Evolutionary conservation across 805 yeast species (phyloP).

Genomic region (Kregervanrija pseudodelftensis): DNA sequence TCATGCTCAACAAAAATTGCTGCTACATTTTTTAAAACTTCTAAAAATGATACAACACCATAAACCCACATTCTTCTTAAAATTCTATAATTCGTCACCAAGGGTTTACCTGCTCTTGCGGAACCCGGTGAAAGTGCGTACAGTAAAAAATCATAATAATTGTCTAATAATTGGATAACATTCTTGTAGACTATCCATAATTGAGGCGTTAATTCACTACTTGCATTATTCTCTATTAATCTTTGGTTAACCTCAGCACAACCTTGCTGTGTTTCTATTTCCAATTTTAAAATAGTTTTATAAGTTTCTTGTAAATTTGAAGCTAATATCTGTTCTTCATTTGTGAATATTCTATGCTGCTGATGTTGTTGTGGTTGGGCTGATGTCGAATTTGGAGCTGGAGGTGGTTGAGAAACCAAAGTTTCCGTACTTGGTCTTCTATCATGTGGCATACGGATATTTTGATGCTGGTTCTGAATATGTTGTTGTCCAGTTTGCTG

Average conservation of each 20-base stretch:
- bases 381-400: conserved; percentile 3
- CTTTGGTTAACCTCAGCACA: conserved; percentile 53
- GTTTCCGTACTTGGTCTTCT: conserved; percentile 24
- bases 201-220: conserved; percentile 48
- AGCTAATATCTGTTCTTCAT: conserved; percentile 60
- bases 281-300: conserved; percentile 58
- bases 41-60: conserved; percentile 75
- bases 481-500: conserved; percentile 6
- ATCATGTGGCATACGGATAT: conserved; percentile 1
- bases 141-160: conserved; percentile 64
- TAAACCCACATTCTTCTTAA: conserved; percentile 81
- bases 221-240: conserved; percentile 37
- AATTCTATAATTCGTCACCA: conserved; percentile 69
- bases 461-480: conserved; percentile 4
- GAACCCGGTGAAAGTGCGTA: conserved; percentile 62
- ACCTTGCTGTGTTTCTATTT: conserved; percentile 62
- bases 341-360: conserved; percentile 28
- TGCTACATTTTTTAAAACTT: conserved; percentile 66
- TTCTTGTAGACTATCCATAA: conserved; percentile 68
- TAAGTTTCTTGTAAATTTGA: conserved; percentile 69
- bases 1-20: conserved; percentile 68
- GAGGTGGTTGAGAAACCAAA: conserved; percentile 17
- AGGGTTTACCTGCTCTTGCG: conserved; percentile 68
- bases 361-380: conserved; percentile 9
- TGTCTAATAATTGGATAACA: conserved; percentile 57